Evolutionary conservation across 768 basidiomycete species (phyloP), one percentile per base, ranked within the genome.

Genomic region (Hemileccinum impolitum): DNA sequence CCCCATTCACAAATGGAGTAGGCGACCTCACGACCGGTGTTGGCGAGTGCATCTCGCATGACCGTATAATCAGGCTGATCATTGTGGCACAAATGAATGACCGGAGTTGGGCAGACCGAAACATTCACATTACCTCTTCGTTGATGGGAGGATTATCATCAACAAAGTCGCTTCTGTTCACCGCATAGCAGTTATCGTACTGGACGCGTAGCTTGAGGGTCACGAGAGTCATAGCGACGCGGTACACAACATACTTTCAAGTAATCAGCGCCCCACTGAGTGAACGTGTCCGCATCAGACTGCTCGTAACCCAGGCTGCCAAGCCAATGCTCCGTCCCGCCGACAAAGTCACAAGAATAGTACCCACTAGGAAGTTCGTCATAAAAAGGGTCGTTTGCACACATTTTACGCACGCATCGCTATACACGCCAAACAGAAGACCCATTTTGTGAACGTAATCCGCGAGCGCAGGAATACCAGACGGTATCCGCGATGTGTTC

Each of bases 1-100:
- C 78, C 77, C 71, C 71, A 73, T 54, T 73, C 74, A 39, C 78
- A 79, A n/a, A 79, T 69, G 8, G 77, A 75, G 52, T 75, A 81
- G 3, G 78, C 67, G 37, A 80, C 72, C 2, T 31, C 4, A 10
- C 37, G 41, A 15, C 45, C 44, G 2, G 32, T 36, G 1, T 21
- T 21, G n/a, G 10, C 23, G 13, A 56, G 54, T 21, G 52, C 52
- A 25, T 56, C 44, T 23, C 52, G 45, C 55, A 53, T 54, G n/a
- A 3, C 25, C 2, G 17, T 25, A 43, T 43, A 54, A 38, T 34
- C 19, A 1, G 39, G 30, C 55, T 56, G n/a, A 18, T 14, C 34
- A n/a, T 17, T 14, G 10, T 7, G 11, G 6, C 6, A 10, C 6
- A 23, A 1, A 11, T 21, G 21, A 38, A 15, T 32, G 1, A 17